A percentile compares a stretch with the other conserved stretches of the same genome.
Conservation (phyloP, 192 early-diverging fungal species). For the Endogone sp. region DNA sequence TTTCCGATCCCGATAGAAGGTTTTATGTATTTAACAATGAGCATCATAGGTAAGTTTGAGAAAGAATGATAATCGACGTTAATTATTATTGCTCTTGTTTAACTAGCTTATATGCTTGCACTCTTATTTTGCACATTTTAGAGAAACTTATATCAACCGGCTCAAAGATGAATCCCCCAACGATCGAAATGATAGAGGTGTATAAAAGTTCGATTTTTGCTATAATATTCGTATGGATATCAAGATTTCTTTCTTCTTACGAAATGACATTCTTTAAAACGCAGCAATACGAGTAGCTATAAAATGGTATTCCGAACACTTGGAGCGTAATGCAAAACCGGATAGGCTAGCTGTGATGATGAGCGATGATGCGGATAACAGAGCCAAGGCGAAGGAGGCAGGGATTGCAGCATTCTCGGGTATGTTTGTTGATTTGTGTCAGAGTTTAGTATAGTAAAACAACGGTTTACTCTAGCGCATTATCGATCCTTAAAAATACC, state of each 20-base stretch:
- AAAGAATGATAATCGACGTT: neutral
- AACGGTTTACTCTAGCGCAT: too few species aligned
- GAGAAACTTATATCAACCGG: slow-evolving; percentile 84
- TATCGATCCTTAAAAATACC: too few species aligned
- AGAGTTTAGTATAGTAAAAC: too few species aligned
- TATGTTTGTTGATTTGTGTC: too few species aligned
- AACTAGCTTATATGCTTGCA: neutral
- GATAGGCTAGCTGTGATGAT: slow-evolving; percentile 49
- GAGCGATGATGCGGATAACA: slow-evolving; percentile 89
- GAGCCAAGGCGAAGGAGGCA: slow-evolving; percentile 59
- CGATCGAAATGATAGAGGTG: slow-evolving; percentile 90
- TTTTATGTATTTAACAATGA: slow-evolving; percentile 98
- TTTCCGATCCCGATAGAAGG: slow-evolving; percentile 64
- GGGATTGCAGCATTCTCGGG: slow-evolving; percentile 67
- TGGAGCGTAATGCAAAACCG: slow-evolving; percentile 32
- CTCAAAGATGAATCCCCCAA: slow-evolving; percentile 82
- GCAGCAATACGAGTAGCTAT: slow-evolving; percentile 82
- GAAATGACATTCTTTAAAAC: too few species aligned
- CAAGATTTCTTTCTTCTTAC: too few species aligned
- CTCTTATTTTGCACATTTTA: slow-evolving; percentile 9
- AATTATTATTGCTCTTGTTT: slow-evolving; percentile 6
- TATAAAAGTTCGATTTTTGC: neutral
- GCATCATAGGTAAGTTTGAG: slow-evolving; percentile 59
- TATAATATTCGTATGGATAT: slow-evolving; percentile 10
- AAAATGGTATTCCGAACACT: slow-evolving; percentile 81